These are phyloP conservation scores for Parietaria judaica DNA, from an alignment of 306 rosid species.

Conservation along the genomic window DNA sequence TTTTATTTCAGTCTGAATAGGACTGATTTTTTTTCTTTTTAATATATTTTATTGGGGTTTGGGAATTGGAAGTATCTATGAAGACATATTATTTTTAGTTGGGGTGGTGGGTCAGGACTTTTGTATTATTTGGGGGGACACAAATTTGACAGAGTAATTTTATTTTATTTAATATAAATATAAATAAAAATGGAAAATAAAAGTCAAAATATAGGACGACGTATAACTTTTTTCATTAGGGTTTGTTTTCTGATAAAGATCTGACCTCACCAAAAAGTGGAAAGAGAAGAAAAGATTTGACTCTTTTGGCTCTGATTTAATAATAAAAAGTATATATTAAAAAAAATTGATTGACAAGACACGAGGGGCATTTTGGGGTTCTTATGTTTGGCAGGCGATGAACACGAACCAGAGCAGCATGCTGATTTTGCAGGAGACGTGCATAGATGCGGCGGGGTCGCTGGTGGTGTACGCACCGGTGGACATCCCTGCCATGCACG, in stretches of 20 bases:
- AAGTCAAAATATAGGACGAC: slow-evolving; percentile 52
- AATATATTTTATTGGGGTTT: slow-evolving; percentile 15
- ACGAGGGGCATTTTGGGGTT: slow-evolving; percentile 4
- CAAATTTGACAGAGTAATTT: slow-evolving; percentile 27
- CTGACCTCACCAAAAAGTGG: background rate
- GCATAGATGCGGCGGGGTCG: slow-evolving; percentile 81
- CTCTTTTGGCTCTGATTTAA: background rate
- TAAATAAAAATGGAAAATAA: slow-evolving; percentile 7
- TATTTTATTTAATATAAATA: background rate
- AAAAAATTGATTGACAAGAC: background rate
- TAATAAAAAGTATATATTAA: too few species aligned
- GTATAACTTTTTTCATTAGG: slow-evolving; percentile 26
- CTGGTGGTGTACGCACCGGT: slow-evolving; percentile 98
- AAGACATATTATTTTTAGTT: slow-evolving; percentile 20
- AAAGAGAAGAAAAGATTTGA: background rate
- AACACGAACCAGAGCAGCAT: slow-evolving; percentile 87
- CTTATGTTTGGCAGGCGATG: slow-evolving; percentile 41
- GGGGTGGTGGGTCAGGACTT: slow-evolving; percentile 12
- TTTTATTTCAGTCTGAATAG: background rate
- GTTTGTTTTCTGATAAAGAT: slow-evolving; percentile 22
- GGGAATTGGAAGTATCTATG: slow-evolving; percentile 46
- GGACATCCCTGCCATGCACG: slow-evolving; percentile 96
- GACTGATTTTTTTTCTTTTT: background rate
- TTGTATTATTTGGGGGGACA: slow-evolving; percentile 1
- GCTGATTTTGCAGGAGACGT: slow-evolving; percentile 85